Percentiles rank a stretch among this genome's conserved stretches.
Conservation (phyloP, 176 grass and related monocot genomes). For the Oryza nivara region DNA sequence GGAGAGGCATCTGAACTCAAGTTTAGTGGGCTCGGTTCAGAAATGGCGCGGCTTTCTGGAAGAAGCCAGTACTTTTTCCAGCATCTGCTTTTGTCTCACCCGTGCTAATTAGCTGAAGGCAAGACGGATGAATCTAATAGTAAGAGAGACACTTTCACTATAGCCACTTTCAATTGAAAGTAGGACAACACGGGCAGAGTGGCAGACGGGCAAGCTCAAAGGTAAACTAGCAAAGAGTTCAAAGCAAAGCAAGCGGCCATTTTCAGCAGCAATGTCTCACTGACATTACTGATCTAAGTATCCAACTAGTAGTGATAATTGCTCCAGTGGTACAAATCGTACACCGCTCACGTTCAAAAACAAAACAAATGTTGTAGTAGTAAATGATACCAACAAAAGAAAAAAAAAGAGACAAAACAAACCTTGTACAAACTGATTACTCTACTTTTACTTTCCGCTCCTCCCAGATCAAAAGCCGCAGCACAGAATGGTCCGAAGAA, state of each 20-base stretch:
- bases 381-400: neutral
- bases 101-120: neutral
- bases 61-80: neutral
- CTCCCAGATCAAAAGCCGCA: neutral
- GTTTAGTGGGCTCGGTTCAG: conserved; percentile 14
- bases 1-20: conserved; percentile 3
- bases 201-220: neutral
- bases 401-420: too few species aligned
- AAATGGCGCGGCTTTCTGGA: neutral
- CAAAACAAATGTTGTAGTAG: neutral
- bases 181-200: neutral
- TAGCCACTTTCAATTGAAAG: neutral
- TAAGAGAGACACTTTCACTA: conserved; percentile 5
- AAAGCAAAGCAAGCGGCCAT: neutral
- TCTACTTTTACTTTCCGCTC: neutral
- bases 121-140: conserved; percentile 8
- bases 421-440: too few species aligned
- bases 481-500: neutral
- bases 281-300: neutral
- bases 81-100: neutral
- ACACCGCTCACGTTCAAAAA: neutral
- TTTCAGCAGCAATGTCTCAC: too few species aligned
- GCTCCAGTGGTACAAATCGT: too few species aligned
- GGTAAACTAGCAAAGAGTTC: neutral
- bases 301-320: neutral